Conservation (phyloP, 768 basidiomycete species). For the Boletus reticuloceps region DNA sequence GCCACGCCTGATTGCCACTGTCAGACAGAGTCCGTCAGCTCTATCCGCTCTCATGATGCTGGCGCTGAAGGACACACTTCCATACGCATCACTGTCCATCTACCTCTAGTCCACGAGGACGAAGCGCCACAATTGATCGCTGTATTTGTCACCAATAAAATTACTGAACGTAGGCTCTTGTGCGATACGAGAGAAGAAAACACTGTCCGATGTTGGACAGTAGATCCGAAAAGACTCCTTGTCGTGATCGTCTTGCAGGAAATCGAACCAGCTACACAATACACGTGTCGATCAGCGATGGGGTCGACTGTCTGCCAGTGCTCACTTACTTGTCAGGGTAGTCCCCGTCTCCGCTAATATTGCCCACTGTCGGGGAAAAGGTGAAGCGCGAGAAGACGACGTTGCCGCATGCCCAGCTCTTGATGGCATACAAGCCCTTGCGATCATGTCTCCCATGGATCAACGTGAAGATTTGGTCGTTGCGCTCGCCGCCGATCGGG, state of each 20-base stretch:
- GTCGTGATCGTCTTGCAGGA: neutral
- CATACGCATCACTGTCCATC: neutral
- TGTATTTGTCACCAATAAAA: neutral
- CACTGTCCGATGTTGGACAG: neutral
- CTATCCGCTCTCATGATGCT: neutral
- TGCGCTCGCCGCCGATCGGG: neutral
- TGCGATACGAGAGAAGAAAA: neutral
- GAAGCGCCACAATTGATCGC: conserved; percentile 2
- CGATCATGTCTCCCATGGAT: neutral
- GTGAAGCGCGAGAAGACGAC: conserved; percentile 1
- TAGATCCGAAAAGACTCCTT: neutral
- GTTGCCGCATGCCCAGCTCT: conserved; percentile 4
- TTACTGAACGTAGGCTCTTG: neutral
- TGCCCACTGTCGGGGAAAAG: neutral
- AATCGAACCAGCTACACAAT: conserved; percentile 2
- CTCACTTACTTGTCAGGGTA: neutral
- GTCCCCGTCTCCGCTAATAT: neutral
- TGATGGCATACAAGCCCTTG: conserved; percentile 1
- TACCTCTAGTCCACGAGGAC: neutral
- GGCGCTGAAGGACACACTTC: neutral
- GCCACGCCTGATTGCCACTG: too few species aligned
- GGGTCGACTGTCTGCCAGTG: too few species aligned
- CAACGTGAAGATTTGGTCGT: conserved; percentile 4
- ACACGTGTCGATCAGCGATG: neutral
- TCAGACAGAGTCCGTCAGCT: neutral